Evolutionary conservation across 306 rosid genomes (phyloP), one percentile per base, ranked within the genome.

Genomic region (Acacia confusa): DNA sequence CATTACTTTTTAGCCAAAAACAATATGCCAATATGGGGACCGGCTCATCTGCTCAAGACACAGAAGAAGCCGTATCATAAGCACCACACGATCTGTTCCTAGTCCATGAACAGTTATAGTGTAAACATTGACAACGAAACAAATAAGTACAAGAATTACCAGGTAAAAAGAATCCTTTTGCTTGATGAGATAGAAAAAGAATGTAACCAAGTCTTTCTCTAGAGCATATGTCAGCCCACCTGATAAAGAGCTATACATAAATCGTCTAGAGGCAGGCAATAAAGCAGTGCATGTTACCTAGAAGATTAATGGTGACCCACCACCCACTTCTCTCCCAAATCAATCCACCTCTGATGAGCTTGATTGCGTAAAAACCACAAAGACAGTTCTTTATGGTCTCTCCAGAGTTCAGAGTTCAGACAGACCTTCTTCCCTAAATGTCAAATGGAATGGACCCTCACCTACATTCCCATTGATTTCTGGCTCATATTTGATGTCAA

Each of bases 261-360:
- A 82, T 67, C 79, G 81, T 79, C 81, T n/a, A 67, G 38, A 53
- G 75, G 72, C 63, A 74, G 74, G 83, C 79, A 74, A 75, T 67
- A 65, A 79, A 74, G 63, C 79, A 82, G 38, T 24, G 83, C 84
- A 82, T 75, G 86, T 75, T 85, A 79, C 82, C 67, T 50, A 22
- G 36, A 85, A 75, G 19, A 67, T 70, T 82, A 30, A 70, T 25
- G 60, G 52, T 63, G 84, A 53, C 84, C 82, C 88, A 82, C 84
- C 86, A 82, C 36, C 65, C 63, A 75, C 36, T 45, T 43, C 66
- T 47, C 6, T 81, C 74, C 74, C 40, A 58, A 81, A 78, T 85
- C 82, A 73, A 73, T 82, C 82, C 76, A 79, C 76, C 53, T 70
- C 32, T 38, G 48, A 82, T 19, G 52, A 72, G 40, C 72, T 70